Base-by-base conservation (phyloP, 73 alveolate species). In the Urostyla sp. region DNA sequence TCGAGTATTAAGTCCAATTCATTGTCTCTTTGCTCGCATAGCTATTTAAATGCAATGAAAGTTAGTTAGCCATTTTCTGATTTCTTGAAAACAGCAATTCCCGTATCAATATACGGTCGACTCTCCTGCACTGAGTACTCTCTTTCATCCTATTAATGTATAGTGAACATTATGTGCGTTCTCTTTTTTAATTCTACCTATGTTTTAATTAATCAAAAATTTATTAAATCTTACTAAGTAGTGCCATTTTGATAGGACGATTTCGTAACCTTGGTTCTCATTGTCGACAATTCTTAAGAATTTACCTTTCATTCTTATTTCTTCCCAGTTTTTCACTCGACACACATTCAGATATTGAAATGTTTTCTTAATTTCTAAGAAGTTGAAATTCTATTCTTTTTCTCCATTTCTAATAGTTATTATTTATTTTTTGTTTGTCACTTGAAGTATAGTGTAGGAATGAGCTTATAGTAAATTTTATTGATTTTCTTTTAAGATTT, bases 61-160 rank as follows among this genome's bases (percentile, higher is more conserved):
- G 10, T 55, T 20, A 23, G 24, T 23, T n/a, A n/a, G n/a, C 72
- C 72, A 2, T 55, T 46, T 11, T n/a, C 24, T 6, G 72, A 27
- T 26, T 55, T 27, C 31, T 55, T 55, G 21, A 55, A 5, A 7
- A 55, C 46, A 10, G 31, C 4, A 55, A 55, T 28, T 55, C 72
- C 72, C 8, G 90, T 88, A 63, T 94, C 98, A 26, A 91, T 61
- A 46, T 89, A 91, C 23, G 92, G 93, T 46, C 93, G 84, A 76
- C 94, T 79, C 16, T 87, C 84, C 31, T 67, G 79, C 26, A 82
- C 91, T 54, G 92, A 96, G 37, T 85, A 75, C 36, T 79, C 75
- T 85, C 94, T 91, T 67, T 94, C 98, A 82, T 94, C 98, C 87
- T 94, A 97, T 83, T 94, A 94, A 50, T 89, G 95, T 66, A 94